Evolutionary conservation across 1,139 yeast species (phyloP).

Genomic region (Debaryomycetaceae sp.): DNA sequence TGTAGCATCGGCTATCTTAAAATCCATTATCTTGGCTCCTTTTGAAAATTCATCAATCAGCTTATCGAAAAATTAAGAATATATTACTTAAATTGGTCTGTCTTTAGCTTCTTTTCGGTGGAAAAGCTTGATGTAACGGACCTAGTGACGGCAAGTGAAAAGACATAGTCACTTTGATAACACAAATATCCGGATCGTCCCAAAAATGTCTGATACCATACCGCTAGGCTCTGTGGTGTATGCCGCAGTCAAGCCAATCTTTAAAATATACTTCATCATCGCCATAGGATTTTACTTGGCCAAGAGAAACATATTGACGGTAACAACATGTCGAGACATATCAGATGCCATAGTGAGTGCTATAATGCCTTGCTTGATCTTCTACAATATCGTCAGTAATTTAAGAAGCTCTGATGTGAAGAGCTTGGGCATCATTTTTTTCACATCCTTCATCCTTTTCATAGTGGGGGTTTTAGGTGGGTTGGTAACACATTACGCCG

Average conservation of each 20-base stretch:
- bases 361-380: slow-evolving; percentile 74
- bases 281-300: slow-evolving; percentile 69
- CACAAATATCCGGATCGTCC: too few relatives aligned
- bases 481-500: slow-evolving; percentile 25
- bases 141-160: too few relatives aligned
- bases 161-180: too few relatives aligned
- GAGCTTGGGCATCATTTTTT: slow-evolving; percentile 67
- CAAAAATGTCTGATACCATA: neutral
- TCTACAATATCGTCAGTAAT: slow-evolving; percentile 69
- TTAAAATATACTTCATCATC: slow-evolving; percentile 78
- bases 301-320: slow-evolving; percentile 61
- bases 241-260: slow-evolving; percentile 79
- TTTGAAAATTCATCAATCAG: neutral
- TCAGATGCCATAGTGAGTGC: slow-evolving; percentile 71
- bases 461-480: slow-evolving; percentile 35
- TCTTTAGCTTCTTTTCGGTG: too few relatives aligned
- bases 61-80: neutral
- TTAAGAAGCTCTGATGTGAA: slow-evolving; percentile 71
- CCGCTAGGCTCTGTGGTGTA: slow-evolving; percentile 67
- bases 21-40: neutral
- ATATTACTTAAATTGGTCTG: too few relatives aligned
- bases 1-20: too few relatives aligned
- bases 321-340: slow-evolving; percentile 70
- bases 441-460: slow-evolving; percentile 50
- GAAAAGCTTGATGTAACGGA: too few relatives aligned